Base-by-base conservation (phyloP, 371 early-diverging fungal genomes). In the Syncephalastrum racemosum region DNA sequence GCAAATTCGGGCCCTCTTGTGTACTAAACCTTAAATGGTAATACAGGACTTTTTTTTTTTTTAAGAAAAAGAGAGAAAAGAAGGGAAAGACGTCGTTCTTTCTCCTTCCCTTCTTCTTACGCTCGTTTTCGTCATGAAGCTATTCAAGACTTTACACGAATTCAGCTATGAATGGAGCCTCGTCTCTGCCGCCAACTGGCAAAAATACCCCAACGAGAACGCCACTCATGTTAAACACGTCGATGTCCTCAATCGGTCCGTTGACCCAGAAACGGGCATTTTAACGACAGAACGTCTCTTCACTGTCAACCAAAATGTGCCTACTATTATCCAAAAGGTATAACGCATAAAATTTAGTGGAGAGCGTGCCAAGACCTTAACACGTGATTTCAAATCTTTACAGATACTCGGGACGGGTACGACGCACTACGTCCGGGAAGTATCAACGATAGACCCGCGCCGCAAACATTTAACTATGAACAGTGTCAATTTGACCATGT, bases 181-280 rank as follows among this genome's bases (percentile, higher is more conserved):
- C 15, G 89, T 95, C 42, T 93, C 95, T 16, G 77, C 86, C 18
- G 97, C 94, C 48, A 87, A 91, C 71, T 97, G 92, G 92, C 82
- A 85, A 65, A 97, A 97, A 74, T 97, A 97, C 78, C 97, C 97
- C 10, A 97, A 97, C 75, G 90, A 88, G 43, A 75, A 82, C 49
- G 83, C 90, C 36, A 81, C 88, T 46, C 97, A 97, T 63, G 96
- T 97, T 47, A 60, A 90, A 44, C 87, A 89, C 58, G 93, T 94
- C 31, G 97, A 96, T 71, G 83, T 91, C 6, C 82, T 96, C 44
- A 76, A 82, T 56, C 85, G 93, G 27, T 64, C 72, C 5, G 80
- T 97, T 23, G 90, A 93, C 69, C 88, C 91, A 16, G 79, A 72
- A 23, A 91, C 91, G 0, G 94, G 95, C 53, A 64, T 91, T 24